Evolutionary conservation across 1,284 basidiomycete species (phyloP), one percentile per base, ranked within the genome.

Genomic region (Takashimella koratensis): DNA sequence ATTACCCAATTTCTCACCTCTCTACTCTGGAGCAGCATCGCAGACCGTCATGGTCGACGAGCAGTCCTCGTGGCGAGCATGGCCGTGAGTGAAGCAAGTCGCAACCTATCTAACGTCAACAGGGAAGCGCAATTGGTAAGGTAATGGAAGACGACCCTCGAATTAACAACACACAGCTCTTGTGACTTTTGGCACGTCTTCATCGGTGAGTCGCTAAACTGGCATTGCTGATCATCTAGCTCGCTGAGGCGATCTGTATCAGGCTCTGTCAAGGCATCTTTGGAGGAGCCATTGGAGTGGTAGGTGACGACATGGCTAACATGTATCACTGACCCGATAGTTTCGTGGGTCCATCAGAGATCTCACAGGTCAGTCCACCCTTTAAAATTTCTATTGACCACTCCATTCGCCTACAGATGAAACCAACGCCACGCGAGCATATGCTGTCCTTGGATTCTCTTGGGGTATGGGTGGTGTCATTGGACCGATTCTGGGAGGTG

Each of bases 191-290:
- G 95, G 95, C 23, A 92, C 92, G 0, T 84, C 87, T 26, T 87
- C 84, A 12, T 82, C 86, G 4, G 73, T 75, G 48, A 51, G 71
- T 58, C 21, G n/a, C 12, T 16, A 36, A 27, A 30, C 12, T 10
- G 4, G 27, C 45, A 3, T 12, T 25, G 22, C 23, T 45, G 10
- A 46, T n/a, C 47, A 4, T 24, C 12, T 51, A 73, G 73, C 79
- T 93, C 13, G 81, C 85, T 23, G 85, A 94, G 71, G 95, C 94
- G 3, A 85, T 98, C 51, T 84, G 81, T 45, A 86, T 95, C 36
- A 84, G 95, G n/a, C 79, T 98, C 4, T 81, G 91, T 23, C 95
- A 98, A 74, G 95, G 95, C 23, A 83, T 98, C 43, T 98, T 98
- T 71, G 93, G 90, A 10, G 95, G 95, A 16, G 89, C 91, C 13